Percentiles rank a stretch among this genome's conserved stretches.
Conservation (phyloP, 78 protist species). For the Dictyostelium intermedium region DNA sequence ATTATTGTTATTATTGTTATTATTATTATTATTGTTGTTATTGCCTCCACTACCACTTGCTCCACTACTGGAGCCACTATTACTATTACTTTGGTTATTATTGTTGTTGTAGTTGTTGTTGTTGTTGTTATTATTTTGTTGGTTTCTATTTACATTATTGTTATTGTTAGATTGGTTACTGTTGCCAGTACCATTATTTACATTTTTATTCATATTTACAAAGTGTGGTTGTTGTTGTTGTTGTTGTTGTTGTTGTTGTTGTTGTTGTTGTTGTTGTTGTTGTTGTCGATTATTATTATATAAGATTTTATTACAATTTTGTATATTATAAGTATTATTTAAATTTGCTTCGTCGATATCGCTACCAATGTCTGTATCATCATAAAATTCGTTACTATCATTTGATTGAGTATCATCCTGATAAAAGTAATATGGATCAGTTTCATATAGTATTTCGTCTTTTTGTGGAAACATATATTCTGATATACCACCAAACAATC, state of each 20-base stretch:
- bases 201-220: neutral
- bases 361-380: neutral
- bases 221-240: neutral
- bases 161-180: neutral
- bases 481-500: neutral
- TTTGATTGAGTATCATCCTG: slow-evolving; percentile 16
- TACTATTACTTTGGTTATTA: neutral
- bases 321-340: neutral
- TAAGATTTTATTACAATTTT: neutral
- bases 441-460: slow-evolving; percentile 25
- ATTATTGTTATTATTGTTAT: neutral
- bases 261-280: neutral
- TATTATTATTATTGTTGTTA: neutral
- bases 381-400: neutral
- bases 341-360: slow-evolving; percentile 39
- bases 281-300: neutral
- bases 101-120: neutral
- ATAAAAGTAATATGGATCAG: slow-evolving; percentile 5
- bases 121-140: neutral
- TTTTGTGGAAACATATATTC: slow-evolving; percentile 6
- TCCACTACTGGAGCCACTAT: neutral
- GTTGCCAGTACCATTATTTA: neutral
- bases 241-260: neutral
- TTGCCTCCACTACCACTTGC: neutral
- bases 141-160: neutral